Evolutionary conservation across 352 stramenopile genomes (phyloP).

Genomic region (Blastocystis sp.): DNA sequence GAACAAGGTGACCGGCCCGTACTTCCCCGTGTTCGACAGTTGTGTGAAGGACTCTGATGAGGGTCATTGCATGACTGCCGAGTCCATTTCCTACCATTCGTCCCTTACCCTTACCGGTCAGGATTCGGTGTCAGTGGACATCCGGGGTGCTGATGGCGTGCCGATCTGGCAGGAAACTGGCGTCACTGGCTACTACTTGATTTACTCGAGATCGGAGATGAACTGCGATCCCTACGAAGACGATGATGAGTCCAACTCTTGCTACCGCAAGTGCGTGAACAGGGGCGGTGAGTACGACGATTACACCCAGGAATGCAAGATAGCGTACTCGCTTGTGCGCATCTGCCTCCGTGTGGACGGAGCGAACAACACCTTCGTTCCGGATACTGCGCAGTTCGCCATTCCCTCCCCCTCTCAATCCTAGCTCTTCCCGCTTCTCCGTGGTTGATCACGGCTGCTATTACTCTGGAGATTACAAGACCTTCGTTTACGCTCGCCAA

Average conservation of each 20-base stretch:
- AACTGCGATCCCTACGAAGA: background rate
- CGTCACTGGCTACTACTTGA: background rate
- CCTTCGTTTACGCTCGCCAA: background rate
- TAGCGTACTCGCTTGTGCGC: background rate
- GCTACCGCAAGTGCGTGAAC: slow-evolving; percentile 1
- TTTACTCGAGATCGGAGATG: slow-evolving; percentile 4
- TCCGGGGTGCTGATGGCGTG: background rate
- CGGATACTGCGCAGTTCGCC: too few species aligned
- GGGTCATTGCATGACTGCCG: too few species aligned
- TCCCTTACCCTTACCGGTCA: background rate
- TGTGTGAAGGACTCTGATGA: too few species aligned
- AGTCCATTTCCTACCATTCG: too few species aligned
- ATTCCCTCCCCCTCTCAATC: too few species aligned
- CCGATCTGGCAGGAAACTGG: background rate
- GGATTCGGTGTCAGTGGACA: background rate
- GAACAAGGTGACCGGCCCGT: too few species aligned
- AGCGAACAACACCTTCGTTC: too few species aligned
- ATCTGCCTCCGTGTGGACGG: background rate
- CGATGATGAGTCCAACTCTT: background rate
- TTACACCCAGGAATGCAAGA: background rate
- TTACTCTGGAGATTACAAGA: background rate
- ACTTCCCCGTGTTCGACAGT: too few species aligned
- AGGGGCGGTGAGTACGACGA: slow-evolving; percentile 11
- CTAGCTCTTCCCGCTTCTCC: too few species aligned
- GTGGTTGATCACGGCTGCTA: background rate